Evolutionary conservation across 345 rosid species (phyloP), one percentile per base, ranked within the genome.

Genomic region (Brassica cretica): DNA sequence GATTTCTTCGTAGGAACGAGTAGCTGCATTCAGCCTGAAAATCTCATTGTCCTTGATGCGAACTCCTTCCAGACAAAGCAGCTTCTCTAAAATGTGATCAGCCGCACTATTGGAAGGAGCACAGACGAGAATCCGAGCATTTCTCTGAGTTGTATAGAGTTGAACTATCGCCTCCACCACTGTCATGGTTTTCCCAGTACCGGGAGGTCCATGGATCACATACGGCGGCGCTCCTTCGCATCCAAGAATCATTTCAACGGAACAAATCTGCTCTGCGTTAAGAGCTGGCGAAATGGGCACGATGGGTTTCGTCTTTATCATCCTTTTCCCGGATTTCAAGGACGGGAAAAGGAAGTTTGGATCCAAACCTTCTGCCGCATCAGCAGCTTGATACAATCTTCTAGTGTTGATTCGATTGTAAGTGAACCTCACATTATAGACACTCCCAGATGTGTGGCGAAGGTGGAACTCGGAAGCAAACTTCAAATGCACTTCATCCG

Each of bases 71-170:
- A 85, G 83, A 74, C 58, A 71, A 6, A 87, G 88, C 80, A 92
- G 84, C 56, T 85, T 88, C 81, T 88, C 93, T 37, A 94, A 84
- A 60, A 92, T 81, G 81, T 88, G 89, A 84, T 94, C 98, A 72
- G 98, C 97, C 41, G 95, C 97, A 35, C 89, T 89, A 78, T 94
- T 94, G 78, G 98, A 94, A 70, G 98, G 91, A 33, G 97, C 91
- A 81, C 98, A 94, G 5, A 89, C 87, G 71, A 94, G 98, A 78
- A 92, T 83, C 71, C 88, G 85, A 67, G 87, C 63, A 78, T 77
- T 49, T 3, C 14, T 72, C 66, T 76, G 74, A 53, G 83, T 85
- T 59, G 67, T 77, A 66, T 87, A 89, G 10, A 94, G 87, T 84
- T 94, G 98, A 37, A 91, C 89, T 19, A 91, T 87, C 9, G 93